These are phyloP conservation scores for Metarhizium guizhouense DNA, from an alignment of 2,329 filamentous ascomycete genomes.

Conservation along the genomic window DNA sequence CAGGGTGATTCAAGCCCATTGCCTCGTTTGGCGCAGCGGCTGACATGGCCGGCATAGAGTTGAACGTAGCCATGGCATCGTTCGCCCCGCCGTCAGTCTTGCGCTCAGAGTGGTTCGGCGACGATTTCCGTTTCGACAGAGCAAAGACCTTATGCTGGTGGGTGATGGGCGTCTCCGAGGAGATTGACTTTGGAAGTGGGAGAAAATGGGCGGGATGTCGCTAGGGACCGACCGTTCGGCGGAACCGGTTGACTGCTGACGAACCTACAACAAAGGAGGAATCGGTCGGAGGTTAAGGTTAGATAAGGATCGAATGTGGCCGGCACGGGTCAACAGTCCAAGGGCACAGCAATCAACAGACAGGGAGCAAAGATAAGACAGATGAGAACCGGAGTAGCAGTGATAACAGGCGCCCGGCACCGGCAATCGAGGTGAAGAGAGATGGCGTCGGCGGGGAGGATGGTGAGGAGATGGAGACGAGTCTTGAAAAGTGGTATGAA, in stretches of 20 bases:
- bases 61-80: constrained; percentile 51
- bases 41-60: constrained; percentile 43
- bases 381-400: neutral
- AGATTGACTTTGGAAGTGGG: neutral
- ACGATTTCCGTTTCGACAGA: constrained; percentile 2
- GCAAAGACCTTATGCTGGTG: neutral
- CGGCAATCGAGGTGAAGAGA: neutral
- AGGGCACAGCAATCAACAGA: neutral
- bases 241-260: neutral
- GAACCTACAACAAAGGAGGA: neutral
- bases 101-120: constrained; percentile 10
- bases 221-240: neutral
- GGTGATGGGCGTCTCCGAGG: neutral
- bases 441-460: neutral
- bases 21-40: constrained; percentile 34
- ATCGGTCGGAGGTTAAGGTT: neutral
- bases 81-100: constrained; percentile 20
- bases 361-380: neutral
- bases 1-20: constrained; percentile 35
- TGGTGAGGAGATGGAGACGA: neutral
- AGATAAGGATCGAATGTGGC: neutral
- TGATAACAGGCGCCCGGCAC: neutral
- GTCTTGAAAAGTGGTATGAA: neutral
- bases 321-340: neutral
- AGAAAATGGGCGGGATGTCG: neutral